A percentile compares a stretch with the other conserved stretches of the same genome.
phyloP scores from a whole-genome alignment of 768 basidiomycete genomes.

The Mycena filopes region DNA sequence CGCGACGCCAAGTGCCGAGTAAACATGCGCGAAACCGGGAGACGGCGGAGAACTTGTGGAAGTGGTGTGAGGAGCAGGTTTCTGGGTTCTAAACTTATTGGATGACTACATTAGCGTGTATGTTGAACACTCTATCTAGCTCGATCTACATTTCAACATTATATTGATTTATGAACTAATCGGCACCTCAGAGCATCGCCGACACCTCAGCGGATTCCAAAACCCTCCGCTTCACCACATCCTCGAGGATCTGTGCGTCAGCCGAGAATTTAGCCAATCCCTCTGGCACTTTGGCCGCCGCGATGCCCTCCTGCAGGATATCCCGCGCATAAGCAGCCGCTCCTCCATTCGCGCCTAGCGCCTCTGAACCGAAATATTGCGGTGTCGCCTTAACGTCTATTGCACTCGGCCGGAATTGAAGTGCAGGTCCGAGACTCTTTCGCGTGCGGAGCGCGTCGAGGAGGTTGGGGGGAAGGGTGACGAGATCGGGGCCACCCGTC shows the following conservation, averaged over 20 bases:
- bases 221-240: constrained; percentile 32
- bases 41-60: constrained; percentile 38
- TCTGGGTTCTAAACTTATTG: constrained; percentile 20
- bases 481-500: constrained; percentile 42
- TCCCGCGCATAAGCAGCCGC: constrained; percentile 37
- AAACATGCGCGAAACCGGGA: constrained; percentile 34
- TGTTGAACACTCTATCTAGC: too few species aligned
- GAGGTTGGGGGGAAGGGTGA: constrained; percentile 49
- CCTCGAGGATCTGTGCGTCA: constrained; percentile 45
- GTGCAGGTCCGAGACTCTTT: constrained; percentile 3
- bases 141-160: neutral
- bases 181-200: constrained; percentile 14
- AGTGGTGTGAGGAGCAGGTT: constrained; percentile 40
- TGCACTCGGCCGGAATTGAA: constrained; percentile 6
- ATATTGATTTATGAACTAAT: neutral
- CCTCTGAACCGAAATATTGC: constrained; percentile 21
- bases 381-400: neutral
- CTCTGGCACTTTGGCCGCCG: constrained; percentile 48
- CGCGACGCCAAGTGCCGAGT: constrained; percentile 35
- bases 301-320: constrained; percentile 40
- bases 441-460: constrained; percentile 39
- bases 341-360: constrained; percentile 26
- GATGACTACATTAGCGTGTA: too few species aligned
- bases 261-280: constrained; percentile 47
- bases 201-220: constrained; percentile 11